Base-by-base conservation (phyloP, 2,329 filamentous ascomycete genomes). In the Nigrospora sphaerica region DNA sequence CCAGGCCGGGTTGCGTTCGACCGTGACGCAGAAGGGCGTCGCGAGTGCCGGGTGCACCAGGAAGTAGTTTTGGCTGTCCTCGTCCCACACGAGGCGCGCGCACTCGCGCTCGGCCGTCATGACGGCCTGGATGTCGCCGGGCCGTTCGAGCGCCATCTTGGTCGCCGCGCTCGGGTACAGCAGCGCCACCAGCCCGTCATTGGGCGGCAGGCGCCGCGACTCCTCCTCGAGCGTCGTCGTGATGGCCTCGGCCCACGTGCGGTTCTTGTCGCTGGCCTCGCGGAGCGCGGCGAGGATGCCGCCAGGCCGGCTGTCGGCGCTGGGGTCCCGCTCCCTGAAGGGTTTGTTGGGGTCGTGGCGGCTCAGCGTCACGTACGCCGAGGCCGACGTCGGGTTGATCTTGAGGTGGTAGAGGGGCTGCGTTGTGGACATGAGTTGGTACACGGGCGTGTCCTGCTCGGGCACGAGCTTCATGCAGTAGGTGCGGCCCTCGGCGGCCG, bases 61-160 rank as follows among this genome's bases (percentile, higher is more conserved):
- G 60, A 79, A 85, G 61, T 82, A 75, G 54, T 68, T 75, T 6
- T 65, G 62, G 47, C 69, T 74, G 57, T 85, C 81, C 31, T 78
- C 75, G 57, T 85, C 81, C 78, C 83, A 89, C n/a, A 86, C 79
- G 2, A 91, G 75, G 3, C 82, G 75, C 19, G 81, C 86, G 54
- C 80, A 82, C 64, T 89, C 85, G 32, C 77, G 74, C 59, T 86
- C 80, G 0, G 85, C 85, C 32, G 82, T 77, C 48, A 73, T 72
- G 4, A 82, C 72, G 11, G 83, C 75, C 0, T 75, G 70, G 2
- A 75, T 70, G 57, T 86, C 80, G 38, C 76, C 71, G 3, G 82
- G 67, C 23, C 75, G 72, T 48, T 84, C 80, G 1, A 82, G 68
- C 2, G 80, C 83, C 62, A 82, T 74, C 39, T 76, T 78, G 0